These are phyloP conservation scores for Arachis stenosperma DNA, from an alignment of 306 rosid genomes.

Conservation along the genomic window DNA sequence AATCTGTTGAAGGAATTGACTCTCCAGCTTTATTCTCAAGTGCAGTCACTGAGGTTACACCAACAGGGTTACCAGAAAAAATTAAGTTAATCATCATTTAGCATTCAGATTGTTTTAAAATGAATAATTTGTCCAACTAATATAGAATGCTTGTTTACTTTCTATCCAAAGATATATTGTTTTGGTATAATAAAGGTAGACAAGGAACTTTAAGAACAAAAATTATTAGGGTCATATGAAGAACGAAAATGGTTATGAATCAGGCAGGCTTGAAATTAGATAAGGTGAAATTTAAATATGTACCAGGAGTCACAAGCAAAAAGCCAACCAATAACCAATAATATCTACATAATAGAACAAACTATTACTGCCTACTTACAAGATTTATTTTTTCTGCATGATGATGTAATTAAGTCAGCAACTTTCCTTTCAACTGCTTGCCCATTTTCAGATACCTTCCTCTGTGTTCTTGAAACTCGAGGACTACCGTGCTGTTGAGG, in stretches of 20 bases:
- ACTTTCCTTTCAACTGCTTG: slow-evolving; percentile 64
- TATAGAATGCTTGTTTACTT: neutral
- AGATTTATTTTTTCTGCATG: slow-evolving; percentile 64
- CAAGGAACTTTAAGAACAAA: slow-evolving; percentile 2
- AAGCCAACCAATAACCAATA: neutral
- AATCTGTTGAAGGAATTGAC: slow-evolving; percentile 44
- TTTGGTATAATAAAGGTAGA: neutral
- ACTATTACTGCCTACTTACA: slow-evolving; percentile 53
- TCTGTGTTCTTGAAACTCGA: slow-evolving; percentile 71
- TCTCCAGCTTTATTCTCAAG: slow-evolving; percentile 63
- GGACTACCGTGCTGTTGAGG: slow-evolving; percentile 55
- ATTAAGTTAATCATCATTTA: slow-evolving; percentile 10
- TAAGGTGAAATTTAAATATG: neutral
- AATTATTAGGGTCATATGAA: neutral
- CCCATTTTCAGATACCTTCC: slow-evolving; percentile 57
- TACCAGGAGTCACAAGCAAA: neutral
- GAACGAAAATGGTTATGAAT: slow-evolving; percentile 19
- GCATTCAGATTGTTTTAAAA: too few species aligned
- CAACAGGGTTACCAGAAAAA: slow-evolving; percentile 37
- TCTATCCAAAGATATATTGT: neutral
- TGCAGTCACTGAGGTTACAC: slow-evolving; percentile 55
- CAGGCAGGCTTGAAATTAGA: slow-evolving; percentile 11
- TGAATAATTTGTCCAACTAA: too few species aligned
- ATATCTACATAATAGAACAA: neutral
- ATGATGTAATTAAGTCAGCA: slow-evolving; percentile 70